Conservation (phyloP, 2,329 filamentous ascomycete species). For the Orbilia brochopaga region DNA sequence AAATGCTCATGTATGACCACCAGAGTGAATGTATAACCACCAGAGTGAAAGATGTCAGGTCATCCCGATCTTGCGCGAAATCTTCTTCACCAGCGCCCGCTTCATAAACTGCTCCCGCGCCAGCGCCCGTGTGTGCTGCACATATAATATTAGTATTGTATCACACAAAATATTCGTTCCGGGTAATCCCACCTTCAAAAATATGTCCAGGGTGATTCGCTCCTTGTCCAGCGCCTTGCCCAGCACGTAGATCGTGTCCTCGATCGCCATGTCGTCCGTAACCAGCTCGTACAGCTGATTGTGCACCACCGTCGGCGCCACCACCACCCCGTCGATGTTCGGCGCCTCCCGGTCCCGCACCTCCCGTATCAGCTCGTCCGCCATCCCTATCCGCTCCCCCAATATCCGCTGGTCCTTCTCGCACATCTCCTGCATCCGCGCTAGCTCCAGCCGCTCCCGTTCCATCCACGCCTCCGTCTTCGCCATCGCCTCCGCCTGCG, state of each 20-base stretch:
- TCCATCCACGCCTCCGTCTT: constrained; percentile 73
- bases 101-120: constrained; percentile 83
- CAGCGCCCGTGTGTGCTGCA: constrained; percentile 69
- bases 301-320: constrained; percentile 90
- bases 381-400: constrained; percentile 75
- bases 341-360: constrained; percentile 74
- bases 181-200: constrained; percentile 68
- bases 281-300: constrained; percentile 89
- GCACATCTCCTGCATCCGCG: constrained; percentile 73
- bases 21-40: too few species aligned
- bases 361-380: constrained; percentile 76
- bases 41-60: too few species aligned
- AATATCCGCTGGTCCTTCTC: constrained; percentile 79
- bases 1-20: neutral
- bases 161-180: constrained; percentile 6
- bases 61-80: constrained; percentile 76
- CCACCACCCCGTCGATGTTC: constrained; percentile 84
- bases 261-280: constrained; percentile 84
- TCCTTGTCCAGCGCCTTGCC: constrained; percentile 76
- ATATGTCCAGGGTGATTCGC: constrained; percentile 72
- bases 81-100: constrained; percentile 79
- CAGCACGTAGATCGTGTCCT: constrained; percentile 83
- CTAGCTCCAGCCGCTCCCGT: constrained; percentile 73
- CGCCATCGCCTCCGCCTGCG: constrained; percentile 79
- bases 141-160: constrained; percentile 12